These are phyloP conservation scores for Anthoceros angustus DNA, from an alignment of 225 moss, liverwort and hornwort species.

Conservation along the genomic window DNA sequence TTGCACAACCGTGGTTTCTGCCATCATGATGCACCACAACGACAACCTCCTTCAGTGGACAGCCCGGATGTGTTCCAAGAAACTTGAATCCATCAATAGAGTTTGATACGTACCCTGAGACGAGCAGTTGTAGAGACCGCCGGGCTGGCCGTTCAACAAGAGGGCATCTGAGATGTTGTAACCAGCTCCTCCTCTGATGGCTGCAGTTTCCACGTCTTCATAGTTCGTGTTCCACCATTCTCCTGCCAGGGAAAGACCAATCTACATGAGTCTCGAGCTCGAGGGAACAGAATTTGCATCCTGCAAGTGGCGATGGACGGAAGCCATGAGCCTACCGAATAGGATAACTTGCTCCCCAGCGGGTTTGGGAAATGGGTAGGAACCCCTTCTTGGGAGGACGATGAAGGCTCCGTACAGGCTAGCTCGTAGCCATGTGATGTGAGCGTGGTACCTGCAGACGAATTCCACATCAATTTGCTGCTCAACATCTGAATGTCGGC, in stretches of 20 bases:
- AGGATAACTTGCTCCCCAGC: slow-evolving; percentile 22
- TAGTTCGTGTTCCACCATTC: slow-evolving; percentile 54
- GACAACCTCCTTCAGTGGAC: slow-evolving; percentile 19
- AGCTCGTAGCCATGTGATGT: slow-evolving; percentile 44
- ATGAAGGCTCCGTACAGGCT: slow-evolving; percentile 44
- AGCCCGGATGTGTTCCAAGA: slow-evolving; percentile 8
- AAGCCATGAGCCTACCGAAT: slow-evolving; percentile 14
- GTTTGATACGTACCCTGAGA: not conserved
- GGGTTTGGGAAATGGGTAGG: slow-evolving; percentile 32
- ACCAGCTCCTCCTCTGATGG: slow-evolving; percentile 9
- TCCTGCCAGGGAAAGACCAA: slow-evolving; percentile 14
- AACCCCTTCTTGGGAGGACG: slow-evolving; percentile 19
- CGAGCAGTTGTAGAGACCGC: slow-evolving; percentile 15
- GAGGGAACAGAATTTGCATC: not conserved
- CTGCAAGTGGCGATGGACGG: not conserved
- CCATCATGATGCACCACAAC: not conserved
- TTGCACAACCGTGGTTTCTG: slow-evolving; percentile 23
- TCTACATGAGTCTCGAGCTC: not conserved
- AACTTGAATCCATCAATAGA: too few relatives aligned
- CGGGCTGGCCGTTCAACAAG: slow-evolving; percentile 26
- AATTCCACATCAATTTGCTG: too few relatives aligned
- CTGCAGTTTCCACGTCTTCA: slow-evolving; percentile 20
- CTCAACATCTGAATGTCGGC: too few relatives aligned
- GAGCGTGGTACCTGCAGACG: slow-evolving; percentile 20
- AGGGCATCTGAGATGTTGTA: slow-evolving; percentile 17